These are phyloP conservation scores for Candida germanica DNA, from an alignment of 805 yeast genomes.

Conservation along the genomic window DNA sequence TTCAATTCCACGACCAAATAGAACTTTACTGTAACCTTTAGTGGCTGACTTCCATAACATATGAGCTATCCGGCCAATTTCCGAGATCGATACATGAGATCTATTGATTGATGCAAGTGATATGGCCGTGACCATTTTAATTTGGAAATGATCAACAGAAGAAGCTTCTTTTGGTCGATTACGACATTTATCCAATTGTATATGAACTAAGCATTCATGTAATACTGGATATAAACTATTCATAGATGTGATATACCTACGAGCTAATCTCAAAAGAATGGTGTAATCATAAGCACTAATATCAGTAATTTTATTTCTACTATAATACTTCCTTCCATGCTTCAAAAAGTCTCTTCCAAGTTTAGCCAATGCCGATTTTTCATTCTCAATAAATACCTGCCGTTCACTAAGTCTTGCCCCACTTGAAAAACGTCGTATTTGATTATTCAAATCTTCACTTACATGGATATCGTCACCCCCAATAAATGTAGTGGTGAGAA, in stretches of 20 bases:
- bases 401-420: constrained; percentile 6
- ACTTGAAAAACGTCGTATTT: constrained; percentile 7
- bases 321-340: constrained; percentile 9
- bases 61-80: constrained; percentile 13
- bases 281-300: constrained; percentile 12
- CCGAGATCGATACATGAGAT: constrained; percentile 13
- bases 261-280: constrained; percentile 7
- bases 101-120: constrained; percentile 12
- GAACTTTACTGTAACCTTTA: constrained; percentile 2
- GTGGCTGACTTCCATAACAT: constrained; percentile 14
- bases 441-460: constrained; percentile 11
- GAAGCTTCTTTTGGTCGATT: constrained; percentile 8
- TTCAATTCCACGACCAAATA: constrained; percentile 11
- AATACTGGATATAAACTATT: constrained; percentile 15
- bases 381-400: constrained; percentile 12
- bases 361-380: constrained; percentile 11
- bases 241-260: constrained; percentile 12
- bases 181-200: constrained; percentile 9
- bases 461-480: constrained; percentile 4
- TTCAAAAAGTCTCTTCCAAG: constrained; percentile 13
- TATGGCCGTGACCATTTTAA: constrained; percentile 13
- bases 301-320: constrained; percentile 8
- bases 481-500: constrained; percentile 4
- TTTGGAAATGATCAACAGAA: constrained; percentile 10
- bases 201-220: constrained; percentile 11